Evolutionary conservation across 495 filamentous ascomycete species (phyloP).

Genomic region (Aspergillus affinis): DNA sequence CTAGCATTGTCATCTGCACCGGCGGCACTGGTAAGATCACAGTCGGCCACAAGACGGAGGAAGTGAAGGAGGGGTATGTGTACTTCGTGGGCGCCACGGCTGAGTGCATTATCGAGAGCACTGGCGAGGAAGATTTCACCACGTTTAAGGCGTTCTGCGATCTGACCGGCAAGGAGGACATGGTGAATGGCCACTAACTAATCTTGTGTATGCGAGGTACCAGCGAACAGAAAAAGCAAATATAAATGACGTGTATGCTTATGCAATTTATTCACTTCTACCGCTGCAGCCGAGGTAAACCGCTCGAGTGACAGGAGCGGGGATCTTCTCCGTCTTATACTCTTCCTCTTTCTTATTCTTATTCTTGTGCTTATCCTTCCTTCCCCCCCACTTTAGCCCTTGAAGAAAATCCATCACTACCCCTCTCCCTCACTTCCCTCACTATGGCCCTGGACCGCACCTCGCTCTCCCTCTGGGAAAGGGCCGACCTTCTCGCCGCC

Average conservation of each 20-base stretch:
- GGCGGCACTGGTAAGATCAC: constrained; percentile 75
- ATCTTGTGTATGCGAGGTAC: background rate
- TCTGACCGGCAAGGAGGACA: constrained; percentile 57
- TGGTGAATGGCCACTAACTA: constrained; percentile 41
- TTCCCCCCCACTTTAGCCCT: background rate
- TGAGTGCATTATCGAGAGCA: constrained; percentile 74
- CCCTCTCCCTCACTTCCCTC: background rate
- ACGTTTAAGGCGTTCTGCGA: constrained; percentile 97
- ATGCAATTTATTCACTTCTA: background rate
- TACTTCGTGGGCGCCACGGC: constrained; percentile 94
- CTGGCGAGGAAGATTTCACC: constrained; percentile 59
- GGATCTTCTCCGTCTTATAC: background rate
- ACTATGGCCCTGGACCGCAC: background rate
- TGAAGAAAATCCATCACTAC: background rate
- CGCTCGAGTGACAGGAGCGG: background rate
- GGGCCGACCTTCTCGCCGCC: constrained; percentile 25
- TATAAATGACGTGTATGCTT: background rate
- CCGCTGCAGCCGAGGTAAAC: background rate
- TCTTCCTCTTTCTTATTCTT: background rate
- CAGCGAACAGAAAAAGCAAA: background rate
- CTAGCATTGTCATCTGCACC: constrained; percentile 90
- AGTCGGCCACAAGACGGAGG: constrained; percentile 74
- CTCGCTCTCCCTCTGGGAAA: constrained; percentile 40
- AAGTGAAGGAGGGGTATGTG: constrained; percentile 76
- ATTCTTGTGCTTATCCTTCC: too few species aligned